phyloP scores from a whole-genome alignment of 2,329 filamentous ascomycete species.

The Aureobasidium zeae region DNA sequence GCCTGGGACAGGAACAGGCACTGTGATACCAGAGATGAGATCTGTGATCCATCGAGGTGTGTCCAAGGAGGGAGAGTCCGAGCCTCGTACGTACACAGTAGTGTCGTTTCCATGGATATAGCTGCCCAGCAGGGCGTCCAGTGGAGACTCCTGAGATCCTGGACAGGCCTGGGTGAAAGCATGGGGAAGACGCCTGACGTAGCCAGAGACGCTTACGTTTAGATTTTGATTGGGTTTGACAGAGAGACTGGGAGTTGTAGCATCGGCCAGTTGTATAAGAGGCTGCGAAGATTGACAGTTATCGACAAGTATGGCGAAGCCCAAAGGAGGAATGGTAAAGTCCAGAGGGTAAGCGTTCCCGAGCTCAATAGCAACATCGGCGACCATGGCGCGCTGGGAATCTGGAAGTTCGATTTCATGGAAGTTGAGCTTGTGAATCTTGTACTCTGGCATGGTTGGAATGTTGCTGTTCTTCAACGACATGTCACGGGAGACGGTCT shows the following conservation, averaged over 20 bases:
- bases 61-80: constrained; percentile 52
- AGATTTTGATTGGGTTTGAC: constrained; percentile 62
- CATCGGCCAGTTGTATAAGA: constrained; percentile 70
- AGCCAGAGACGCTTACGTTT: constrained; percentile 58
- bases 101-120: constrained; percentile 75
- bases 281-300: constrained; percentile 65
- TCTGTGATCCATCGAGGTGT: constrained; percentile 77
- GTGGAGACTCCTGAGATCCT: constrained; percentile 64
- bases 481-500: constrained; percentile 64
- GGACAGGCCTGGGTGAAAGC: constrained; percentile 66
- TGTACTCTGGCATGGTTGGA: constrained; percentile 69
- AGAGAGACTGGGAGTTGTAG: constrained; percentile 56
- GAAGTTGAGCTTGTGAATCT: constrained; percentile 72
- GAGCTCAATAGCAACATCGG: constrained; percentile 64
- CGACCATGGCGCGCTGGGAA: constrained; percentile 59
- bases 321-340: constrained; percentile 66
- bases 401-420: constrained; percentile 55
- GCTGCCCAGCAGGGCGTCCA: constrained; percentile 69
- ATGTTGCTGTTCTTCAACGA: constrained; percentile 65
- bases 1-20: constrained; percentile 78
- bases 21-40: constrained; percentile 68
- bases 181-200: constrained; percentile 65
- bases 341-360: constrained; percentile 71
- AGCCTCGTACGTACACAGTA: constrained; percentile 74
- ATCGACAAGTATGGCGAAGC: constrained; percentile 75